Base-by-base conservation (phyloP, 2,329 filamentous ascomycete genomes). In the Cadophora gregata region DNA sequence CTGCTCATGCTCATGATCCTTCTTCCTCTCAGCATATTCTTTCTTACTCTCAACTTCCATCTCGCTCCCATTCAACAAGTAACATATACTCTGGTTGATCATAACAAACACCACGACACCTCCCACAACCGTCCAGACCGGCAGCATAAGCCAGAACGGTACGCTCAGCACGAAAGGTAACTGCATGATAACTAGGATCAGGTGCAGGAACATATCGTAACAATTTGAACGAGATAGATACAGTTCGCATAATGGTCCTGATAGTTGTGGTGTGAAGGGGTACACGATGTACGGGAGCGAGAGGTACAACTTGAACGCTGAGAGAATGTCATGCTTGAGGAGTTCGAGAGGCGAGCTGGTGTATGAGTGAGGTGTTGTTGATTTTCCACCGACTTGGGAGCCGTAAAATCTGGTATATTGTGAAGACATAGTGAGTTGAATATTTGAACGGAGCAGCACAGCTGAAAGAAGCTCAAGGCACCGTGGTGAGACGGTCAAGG, bases 181-280 rank as follows among this genome's bases (percentile, higher is more conserved):
- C 78, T 93, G 90, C n/a, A 86, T 74, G 12, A 89, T 62, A 33
- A 84, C 75, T 3, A 93, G 81, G 48, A 91, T 62, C 3, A 81
- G 36, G 72, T 93, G 91, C 6, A 90, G 74, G 19, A 78, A 73
- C 25, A 92, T 76, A 65, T 83, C 85, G 70, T 82, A 83, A 0
- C 88, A 38, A 70, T 93, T 93, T 51, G 78, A 76, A 16, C 73
- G 66, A 0, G 85, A 89, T 0, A 83, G 83, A 67, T 88, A 85
- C 21, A 93, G 79, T 79, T 94, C 91, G 72, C 89, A 88, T 56
- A 91, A 79, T 59, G 81, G 72, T 16, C 80, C 85, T 1, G 85
- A 86, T 50, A 81, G 80, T 63, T 80, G 80, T 1, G 88, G 84
- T 16, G 75, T 77, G 8, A 89, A 53, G 0, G 90, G 90, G 71